phyloP scores from a whole-genome alignment of 176 grass and related monocot species.

The Triticum timopheevii region DNA sequence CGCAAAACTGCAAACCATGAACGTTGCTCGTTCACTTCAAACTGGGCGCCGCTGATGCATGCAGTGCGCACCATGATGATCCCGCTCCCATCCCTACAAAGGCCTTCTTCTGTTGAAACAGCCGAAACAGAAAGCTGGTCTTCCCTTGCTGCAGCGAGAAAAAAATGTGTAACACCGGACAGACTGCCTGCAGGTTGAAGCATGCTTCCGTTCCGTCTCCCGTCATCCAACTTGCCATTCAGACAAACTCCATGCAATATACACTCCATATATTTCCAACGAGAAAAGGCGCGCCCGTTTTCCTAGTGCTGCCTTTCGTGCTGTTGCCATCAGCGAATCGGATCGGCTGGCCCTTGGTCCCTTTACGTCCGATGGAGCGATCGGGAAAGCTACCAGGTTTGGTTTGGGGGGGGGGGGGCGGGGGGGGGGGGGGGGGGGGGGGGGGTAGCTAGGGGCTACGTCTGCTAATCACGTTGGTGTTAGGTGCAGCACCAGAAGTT shows the following conservation, averaged over 20 bases:
- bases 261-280: background rate
- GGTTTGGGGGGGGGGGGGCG: background rate
- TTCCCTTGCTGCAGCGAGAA: too few relatives aligned
- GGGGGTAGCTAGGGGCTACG: background rate
- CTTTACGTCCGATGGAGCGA: background rate
- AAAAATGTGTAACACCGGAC: background rate
- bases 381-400: background rate
- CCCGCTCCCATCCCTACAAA: background rate
- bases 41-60: too few relatives aligned
- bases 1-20: background rate
- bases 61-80: background rate
- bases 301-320: background rate
- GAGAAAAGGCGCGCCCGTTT: background rate
- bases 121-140: background rate
- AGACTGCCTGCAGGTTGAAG: background rate
- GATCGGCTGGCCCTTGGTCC: background rate
- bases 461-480: background rate
- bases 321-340: background rate
- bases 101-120: background rate
- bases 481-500: background rate
- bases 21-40: too few relatives aligned
- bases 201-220: background rate
- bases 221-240: background rate
- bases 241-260: too few relatives aligned
- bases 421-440: slow-evolving; percentile 8